Conservation (phyloP, 148 eudicot genomes). For the Spergularia marina region DNA sequence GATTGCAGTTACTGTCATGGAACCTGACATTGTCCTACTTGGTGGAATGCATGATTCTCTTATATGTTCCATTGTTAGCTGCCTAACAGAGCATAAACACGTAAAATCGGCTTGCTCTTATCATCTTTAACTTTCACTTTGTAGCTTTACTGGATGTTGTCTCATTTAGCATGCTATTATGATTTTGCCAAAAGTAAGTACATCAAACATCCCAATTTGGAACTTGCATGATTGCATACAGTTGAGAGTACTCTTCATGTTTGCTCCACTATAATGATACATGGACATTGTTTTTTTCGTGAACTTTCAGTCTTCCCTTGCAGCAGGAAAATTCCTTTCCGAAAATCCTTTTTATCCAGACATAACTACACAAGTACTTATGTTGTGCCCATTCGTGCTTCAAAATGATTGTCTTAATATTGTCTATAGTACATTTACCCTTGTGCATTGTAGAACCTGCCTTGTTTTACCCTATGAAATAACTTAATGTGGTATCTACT, state of each 20-base stretch:
- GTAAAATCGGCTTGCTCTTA: neutral
- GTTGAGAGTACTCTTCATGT: constrained; percentile 9
- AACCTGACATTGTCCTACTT: constrained; percentile 21
- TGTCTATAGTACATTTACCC: neutral
- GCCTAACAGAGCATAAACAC: constrained; percentile 13
- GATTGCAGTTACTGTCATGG: constrained; percentile 14
- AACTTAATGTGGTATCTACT: neutral
- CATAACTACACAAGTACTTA: constrained; percentile 14
- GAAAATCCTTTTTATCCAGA: neutral
- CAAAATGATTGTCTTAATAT: constrained; percentile 20
- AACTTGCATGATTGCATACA: constrained; percentile 10
- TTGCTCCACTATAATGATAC: constrained; percentile 14
- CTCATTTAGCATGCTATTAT: constrained; percentile 8
- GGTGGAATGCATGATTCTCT: constrained; percentile 23
- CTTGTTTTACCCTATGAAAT: neutral
- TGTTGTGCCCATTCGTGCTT: constrained; percentile 12
- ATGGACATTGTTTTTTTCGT: constrained; percentile 2
- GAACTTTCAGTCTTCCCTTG: neutral
- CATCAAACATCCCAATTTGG: constrained; percentile 1
- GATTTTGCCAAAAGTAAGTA: constrained; percentile 12
- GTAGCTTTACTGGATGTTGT: constrained; percentile 13
- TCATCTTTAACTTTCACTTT: constrained; percentile 15
- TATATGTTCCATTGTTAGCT: constrained; percentile 10
- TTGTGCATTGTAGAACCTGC: neutral
- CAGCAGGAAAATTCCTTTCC: neutral